Base-by-base conservation (phyloP, 116 monocot species). In the Phalaenopsis hybrid region DNA sequence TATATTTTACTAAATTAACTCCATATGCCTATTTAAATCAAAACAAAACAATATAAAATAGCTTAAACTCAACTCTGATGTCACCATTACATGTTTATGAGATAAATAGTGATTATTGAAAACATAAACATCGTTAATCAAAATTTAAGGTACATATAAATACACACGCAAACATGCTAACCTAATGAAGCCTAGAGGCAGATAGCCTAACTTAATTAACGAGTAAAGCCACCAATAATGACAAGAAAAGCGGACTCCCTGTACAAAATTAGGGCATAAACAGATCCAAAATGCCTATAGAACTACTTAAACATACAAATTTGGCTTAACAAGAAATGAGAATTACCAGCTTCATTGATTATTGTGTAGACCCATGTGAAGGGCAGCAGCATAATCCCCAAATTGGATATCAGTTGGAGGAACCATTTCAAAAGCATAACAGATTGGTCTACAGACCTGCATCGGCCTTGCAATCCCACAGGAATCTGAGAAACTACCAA, bases 361-460 rank as follows among this genome's bases (percentile, higher is more conserved):
- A 13, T 57, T 76, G 75, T 65, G 44, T 49, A 92, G 75, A 77
- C 69, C 78, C 79, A 55, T 63, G 33, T 46, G 81, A 11, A 88
- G 83, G 1, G 10, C 75, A 50, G 78, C 21, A 12, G 83, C 31
- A 74, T 89, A 89, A 33, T 86, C 80, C 8, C 83, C 86, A 67
- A 88, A 84, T 48, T 85, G 84, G 37, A 74, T 69, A 21, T 49
- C 67, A 6, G 79, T 74, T 2, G 95, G 89, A 4, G 82, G 89
- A 80, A 84, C 86, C 88, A 93, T 83, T 11, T 82, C 73, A 50
- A 95, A 95, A 76, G 92, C 84, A 77, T 95, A 95, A 4, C 85
- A 87, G 61, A 90, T 67, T 11, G 93, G 82, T 16, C 79, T 67
- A 52, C 84, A 86, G 0, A 84, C 81, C 78, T 89, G 90, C 87